Conservation (phyloP, 1,139 yeast genomes). For the Candida mesenterica region DNA sequence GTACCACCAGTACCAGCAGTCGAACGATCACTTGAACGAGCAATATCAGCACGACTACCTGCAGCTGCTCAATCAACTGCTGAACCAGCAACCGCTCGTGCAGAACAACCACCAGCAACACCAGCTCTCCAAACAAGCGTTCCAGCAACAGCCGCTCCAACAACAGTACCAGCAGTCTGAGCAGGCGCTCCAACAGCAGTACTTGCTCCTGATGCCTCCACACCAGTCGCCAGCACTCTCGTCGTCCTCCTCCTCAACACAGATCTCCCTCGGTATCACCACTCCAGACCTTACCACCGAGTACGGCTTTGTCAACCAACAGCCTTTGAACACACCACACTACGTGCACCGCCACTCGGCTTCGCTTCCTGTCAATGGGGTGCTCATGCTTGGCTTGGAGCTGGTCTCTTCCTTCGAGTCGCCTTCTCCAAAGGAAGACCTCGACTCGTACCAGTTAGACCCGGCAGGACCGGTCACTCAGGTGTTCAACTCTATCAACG, state of each 20-base stretch:
- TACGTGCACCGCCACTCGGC: conserved; percentile 4
- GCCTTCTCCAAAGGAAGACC: conserved; percentile 6
- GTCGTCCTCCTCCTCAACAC: conserved; percentile 13
- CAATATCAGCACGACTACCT: too few relatives aligned
- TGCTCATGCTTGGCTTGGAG: conserved; percentile 1
- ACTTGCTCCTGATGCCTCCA: not conserved
- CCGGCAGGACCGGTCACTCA: conserved; percentile 4
- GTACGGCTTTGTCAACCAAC: conserved; percentile 2
- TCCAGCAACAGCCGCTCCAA: not conserved
- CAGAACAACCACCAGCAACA: too few relatives aligned
- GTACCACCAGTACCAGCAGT: too few relatives aligned
- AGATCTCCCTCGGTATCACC: conserved; percentile 9
- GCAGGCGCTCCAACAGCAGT: not conserved
- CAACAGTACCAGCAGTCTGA: not conserved
- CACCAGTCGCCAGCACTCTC: conserved; percentile 11
- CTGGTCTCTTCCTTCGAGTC: conserved; percentile 8
- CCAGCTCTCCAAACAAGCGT: too few relatives aligned
- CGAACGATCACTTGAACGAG: too few relatives aligned
- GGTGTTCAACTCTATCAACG: too few relatives aligned
- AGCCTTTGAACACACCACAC: conserved; percentile 8
- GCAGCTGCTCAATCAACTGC: too few relatives aligned
- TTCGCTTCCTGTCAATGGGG: conserved; percentile 4
- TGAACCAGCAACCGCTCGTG: too few relatives aligned
- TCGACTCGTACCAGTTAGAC: conserved; percentile 3
- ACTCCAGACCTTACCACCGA: conserved; percentile 10